Percentiles rank a stretch among this genome's conserved stretches.
Conservation (phyloP, 2,329 filamentous ascomycete genomes). For the Pestalotiopsis sp. region DNA sequence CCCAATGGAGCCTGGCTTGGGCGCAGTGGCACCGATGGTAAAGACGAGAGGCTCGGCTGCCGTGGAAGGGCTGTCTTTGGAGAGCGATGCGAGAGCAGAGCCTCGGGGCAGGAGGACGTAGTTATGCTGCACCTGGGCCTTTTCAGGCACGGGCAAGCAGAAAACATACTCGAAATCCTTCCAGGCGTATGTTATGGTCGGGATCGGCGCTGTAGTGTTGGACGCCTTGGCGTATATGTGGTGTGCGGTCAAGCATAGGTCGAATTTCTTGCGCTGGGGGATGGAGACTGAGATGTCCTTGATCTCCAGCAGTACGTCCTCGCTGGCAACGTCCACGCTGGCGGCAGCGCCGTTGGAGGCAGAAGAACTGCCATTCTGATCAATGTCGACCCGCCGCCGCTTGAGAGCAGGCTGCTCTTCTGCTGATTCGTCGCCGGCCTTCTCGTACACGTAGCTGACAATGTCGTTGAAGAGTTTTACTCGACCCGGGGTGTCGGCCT, state of each 20-base stretch:
- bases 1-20: slow-evolving; percentile 60
- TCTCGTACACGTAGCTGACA: slow-evolving; percentile 50
- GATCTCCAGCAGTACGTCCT: slow-evolving; percentile 59
- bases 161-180: slow-evolving; percentile 65
- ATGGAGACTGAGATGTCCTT: slow-evolving; percentile 70
- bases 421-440: slow-evolving; percentile 32
- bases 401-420: slow-evolving; percentile 49
- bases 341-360: slow-evolving; percentile 22
- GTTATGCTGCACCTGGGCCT: slow-evolving; percentile 66
- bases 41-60: slow-evolving; percentile 63
- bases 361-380: slow-evolving; percentile 27
- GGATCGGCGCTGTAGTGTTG: slow-evolving; percentile 52
- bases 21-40: slow-evolving; percentile 60
- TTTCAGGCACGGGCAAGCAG: slow-evolving; percentile 67
- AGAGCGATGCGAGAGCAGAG: slow-evolving; percentile 49
- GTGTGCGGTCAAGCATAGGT: slow-evolving; percentile 62
- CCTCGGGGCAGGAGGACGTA: slow-evolving; percentile 64
- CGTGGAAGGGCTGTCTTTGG: slow-evolving; percentile 42
- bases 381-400: slow-evolving; percentile 53
- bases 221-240: slow-evolving; percentile 60
- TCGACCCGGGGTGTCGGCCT: slow-evolving; percentile 54
- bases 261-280: slow-evolving; percentile 70
- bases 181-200: slow-evolving; percentile 62
- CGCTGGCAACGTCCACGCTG: slow-evolving; percentile 45
- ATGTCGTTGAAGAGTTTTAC: slow-evolving; percentile 61